Conservation (phyloP, 2,329 filamentous ascomycete genomes). For the Fusarium tjaetaba region DNA sequence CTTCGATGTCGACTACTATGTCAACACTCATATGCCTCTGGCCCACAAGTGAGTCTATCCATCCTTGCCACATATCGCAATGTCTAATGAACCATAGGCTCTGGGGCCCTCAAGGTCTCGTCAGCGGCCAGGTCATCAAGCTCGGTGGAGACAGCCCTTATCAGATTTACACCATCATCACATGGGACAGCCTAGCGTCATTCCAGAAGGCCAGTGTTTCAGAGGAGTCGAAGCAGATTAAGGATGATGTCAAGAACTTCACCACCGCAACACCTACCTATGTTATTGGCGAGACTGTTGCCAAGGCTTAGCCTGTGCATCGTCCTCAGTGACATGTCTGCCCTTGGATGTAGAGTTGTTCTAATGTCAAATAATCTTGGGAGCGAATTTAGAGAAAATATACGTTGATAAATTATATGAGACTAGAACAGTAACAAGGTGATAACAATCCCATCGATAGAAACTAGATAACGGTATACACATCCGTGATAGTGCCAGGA, state of each 20-base stretch:
- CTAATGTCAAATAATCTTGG: fast-evolving
- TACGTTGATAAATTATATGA: background rate
- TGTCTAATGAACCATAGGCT: background rate
- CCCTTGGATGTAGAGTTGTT: fast-evolving
- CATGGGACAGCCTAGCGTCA: conserved; percentile 11
- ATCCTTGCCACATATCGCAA: fast-evolving
- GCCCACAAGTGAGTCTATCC: background rate
- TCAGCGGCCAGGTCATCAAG: conserved; percentile 2
- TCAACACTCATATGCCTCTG: conserved; percentile 9
- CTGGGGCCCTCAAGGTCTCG: background rate
- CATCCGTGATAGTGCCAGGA: fast-evolving
- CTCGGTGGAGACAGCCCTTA: conserved; percentile 6
- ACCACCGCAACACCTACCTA: background rate
- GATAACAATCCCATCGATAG: background rate
- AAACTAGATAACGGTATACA: fast-evolving
- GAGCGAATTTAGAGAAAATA: fast-evolving
- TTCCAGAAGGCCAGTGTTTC: conserved; percentile 8
- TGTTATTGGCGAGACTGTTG: background rate
- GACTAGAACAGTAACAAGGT: too few species aligned
- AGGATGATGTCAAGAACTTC: conserved; percentile 14
- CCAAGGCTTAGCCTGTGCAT: background rate
- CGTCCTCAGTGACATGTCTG: fast-evolving
- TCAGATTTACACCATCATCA: conserved; percentile 1
- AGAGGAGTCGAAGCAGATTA: conserved; percentile 2
- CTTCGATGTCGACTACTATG: conserved; percentile 18